Percentiles rank a stretch among this genome's conserved stretches.
phyloP scores from a whole-genome alignment of 495 filamentous ascomycete genomes.

The Pseudoneurospora amorphoporcata region DNA sequence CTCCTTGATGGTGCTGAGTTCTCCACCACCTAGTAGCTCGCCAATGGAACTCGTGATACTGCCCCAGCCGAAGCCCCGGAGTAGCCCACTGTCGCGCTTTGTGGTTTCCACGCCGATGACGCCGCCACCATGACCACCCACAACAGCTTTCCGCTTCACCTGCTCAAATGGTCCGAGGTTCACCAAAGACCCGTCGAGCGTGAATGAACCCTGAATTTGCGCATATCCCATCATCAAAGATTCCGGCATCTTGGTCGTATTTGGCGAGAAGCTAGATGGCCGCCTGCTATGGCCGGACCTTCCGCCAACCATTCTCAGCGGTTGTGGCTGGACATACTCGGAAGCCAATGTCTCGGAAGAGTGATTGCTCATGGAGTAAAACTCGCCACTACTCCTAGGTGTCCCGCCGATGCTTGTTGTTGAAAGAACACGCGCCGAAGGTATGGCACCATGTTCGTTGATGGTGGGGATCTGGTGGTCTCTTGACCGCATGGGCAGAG shows the following conservation, averaged over 20 bases:
- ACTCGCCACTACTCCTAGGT: slow-evolving; percentile 84
- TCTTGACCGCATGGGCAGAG: slow-evolving; percentile 24
- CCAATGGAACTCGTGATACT: slow-evolving; percentile 79
- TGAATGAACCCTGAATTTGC: slow-evolving; percentile 87
- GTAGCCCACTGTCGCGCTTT: slow-evolving; percentile 68
- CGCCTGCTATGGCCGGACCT: slow-evolving; percentile 50
- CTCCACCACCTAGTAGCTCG: slow-evolving; percentile 72
- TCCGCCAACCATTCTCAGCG: slow-evolving; percentile 30
- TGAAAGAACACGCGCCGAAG: slow-evolving; percentile 61
- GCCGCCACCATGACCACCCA: slow-evolving; percentile 77
- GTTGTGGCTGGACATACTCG: slow-evolving; percentile 67
- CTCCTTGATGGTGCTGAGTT: slow-evolving; percentile 85
- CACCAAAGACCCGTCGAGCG: slow-evolving; percentile 80
- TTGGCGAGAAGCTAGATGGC: slow-evolving; percentile 46
- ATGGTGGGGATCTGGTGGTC: slow-evolving; percentile 32
- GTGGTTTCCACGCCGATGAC: slow-evolving; percentile 69
- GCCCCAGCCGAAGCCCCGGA: slow-evolving; percentile 81
- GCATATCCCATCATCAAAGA: slow-evolving; percentile 96
- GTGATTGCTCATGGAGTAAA: slow-evolving; percentile 87
- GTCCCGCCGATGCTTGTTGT: slow-evolving; percentile 57
- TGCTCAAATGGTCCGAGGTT: slow-evolving; percentile 88
- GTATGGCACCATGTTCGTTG: slow-evolving; percentile 46
- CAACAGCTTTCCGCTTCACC: slow-evolving; percentile 85
- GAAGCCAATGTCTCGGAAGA: slow-evolving; percentile 89
- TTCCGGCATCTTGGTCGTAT: slow-evolving; percentile 47